Evolutionary conservation across 352 stramenopile genomes (phyloP), one percentile per base, ranked within the genome.

Genomic region (Phytophthora syringae): DNA sequence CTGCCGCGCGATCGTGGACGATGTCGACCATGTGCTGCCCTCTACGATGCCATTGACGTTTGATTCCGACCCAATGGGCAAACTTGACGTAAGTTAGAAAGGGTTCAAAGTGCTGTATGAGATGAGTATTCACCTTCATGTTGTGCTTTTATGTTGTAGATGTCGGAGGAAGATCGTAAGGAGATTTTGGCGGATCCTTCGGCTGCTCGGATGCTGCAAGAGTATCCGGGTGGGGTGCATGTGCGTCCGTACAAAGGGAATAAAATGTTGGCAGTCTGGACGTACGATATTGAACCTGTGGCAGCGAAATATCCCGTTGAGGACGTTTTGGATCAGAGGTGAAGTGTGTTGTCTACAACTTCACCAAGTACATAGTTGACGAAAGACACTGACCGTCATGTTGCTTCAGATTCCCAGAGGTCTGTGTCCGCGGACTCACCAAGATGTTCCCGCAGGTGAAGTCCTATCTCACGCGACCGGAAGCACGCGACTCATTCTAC

Each of bases 231-330:
- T 78, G 84, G 84, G 42, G 70, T 93, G 39, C 84, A 93, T 54
- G 82, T 89, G 11, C 82, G 84, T 16, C 84, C 82, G 39, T 93
- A 89, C 54, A 56, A 75, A 24, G 63, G 74, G 16, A 60, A 70
- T 40, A 89, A 89, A 48, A 79, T 89, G 70, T 89, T 93, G 82
- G 74, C 67, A 11, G 81, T 93, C 15, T 93, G 84, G 84, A 91
- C 84, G 22, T 93, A 89, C 59, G 84, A 91, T 52, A 87, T 85
- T 13, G 77, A 90, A 21, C 65, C 80, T 12, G 84, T 91, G 28
- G 52, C 74, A 7, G 68, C 75, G 0, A 71, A 85, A 28, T 93
- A 92, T 48, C 84, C 84, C 0, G 73, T 93, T 27, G 77, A 91
- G 65, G 80, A 88, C 22, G 60, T 80, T 1, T 48, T 93, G 7